Evolutionary conservation across 768 basidiomycete species (phyloP), one percentile per base, ranked within the genome.

Genomic region (Pholiota conissans): DNA sequence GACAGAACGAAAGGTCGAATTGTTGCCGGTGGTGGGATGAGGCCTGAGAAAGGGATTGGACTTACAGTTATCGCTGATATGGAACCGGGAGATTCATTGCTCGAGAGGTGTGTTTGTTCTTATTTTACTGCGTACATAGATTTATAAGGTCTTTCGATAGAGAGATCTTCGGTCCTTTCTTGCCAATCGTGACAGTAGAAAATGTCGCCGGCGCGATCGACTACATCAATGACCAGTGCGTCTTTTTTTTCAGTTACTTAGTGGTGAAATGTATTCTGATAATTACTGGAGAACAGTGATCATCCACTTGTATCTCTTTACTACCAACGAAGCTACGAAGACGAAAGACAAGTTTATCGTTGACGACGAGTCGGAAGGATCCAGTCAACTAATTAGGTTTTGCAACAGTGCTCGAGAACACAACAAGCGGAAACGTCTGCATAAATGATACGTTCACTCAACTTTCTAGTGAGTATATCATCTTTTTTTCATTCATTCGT

Each of bases 111-210:
- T 45, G 79, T n/a, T 67, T 2, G 18, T 30, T 55, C 14, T 47
- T 35, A 18, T 27, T 28, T 30, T 35, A 45, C 22, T 28, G 13
- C 53, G 1, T 13, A 28, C 27, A 46, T 39, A 18, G 7, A 20
- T 28, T 49, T 34, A 35, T 3, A 20, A 9, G 28, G 22, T 46
- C 18, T n/a, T 29, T 49, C 4, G 61, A 22, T 24, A 90, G 89
- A 59, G 90, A 91, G 67, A 67, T 90, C 2, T 92, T 92, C 61
- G 90, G 88, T 0, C 90, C 90, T 0, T 67, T 91, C 22, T 64
- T 91, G 6, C 84, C 89, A 0, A 75, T 92, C 45, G 63, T 90
- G 11, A 73, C 82, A 0, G 79, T 91, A 0, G 80, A 84, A 29
- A 73, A 68, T 52, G 52, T 87, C 6, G 76, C 83, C 2, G 81